phyloP scores from a whole-genome alignment of 2,329 filamentous ascomycete species.

The Epicoccum sorghinum region DNA sequence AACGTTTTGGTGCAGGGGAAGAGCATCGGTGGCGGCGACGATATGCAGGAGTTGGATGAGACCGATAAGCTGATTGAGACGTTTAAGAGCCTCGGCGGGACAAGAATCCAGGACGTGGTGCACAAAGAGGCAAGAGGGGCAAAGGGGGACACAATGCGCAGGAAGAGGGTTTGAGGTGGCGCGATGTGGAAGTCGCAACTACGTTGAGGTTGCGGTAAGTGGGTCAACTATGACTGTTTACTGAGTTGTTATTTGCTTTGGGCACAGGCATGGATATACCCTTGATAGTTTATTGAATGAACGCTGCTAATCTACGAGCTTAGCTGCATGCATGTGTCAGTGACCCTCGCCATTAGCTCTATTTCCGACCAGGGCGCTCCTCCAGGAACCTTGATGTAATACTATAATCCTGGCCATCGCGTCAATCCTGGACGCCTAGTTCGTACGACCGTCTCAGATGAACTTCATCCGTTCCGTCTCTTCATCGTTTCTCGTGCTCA shows the following conservation, averaged over 20 bases:
- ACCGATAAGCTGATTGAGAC: conserved; percentile 72
- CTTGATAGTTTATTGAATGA: conserved; percentile 15
- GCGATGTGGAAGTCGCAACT: no score
- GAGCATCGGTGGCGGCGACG: conserved; percentile 89
- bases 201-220: no score
- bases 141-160: neutral
- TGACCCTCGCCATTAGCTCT: no score
- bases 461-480: neutral
- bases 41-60: conserved; percentile 71
- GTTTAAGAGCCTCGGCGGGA: conserved; percentile 75
- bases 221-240: neutral
- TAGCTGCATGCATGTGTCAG: neutral
- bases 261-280: conserved; percentile 19
- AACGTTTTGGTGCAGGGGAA: conserved; percentile 88
- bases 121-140: conserved; percentile 16
- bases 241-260: neutral
- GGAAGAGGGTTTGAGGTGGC: conserved; percentile 1
- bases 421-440: neutral
- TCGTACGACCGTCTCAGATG: no score
- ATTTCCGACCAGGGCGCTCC: no score
- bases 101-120: conserved; percentile 57
- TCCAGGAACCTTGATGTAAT: no score
- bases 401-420: neutral
- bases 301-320: conserved; percentile 3
- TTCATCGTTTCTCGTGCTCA: neutral